Conservation (phyloP, 2,329 filamentous ascomycete species). For the Aspergillus transmontanensis region DNA sequence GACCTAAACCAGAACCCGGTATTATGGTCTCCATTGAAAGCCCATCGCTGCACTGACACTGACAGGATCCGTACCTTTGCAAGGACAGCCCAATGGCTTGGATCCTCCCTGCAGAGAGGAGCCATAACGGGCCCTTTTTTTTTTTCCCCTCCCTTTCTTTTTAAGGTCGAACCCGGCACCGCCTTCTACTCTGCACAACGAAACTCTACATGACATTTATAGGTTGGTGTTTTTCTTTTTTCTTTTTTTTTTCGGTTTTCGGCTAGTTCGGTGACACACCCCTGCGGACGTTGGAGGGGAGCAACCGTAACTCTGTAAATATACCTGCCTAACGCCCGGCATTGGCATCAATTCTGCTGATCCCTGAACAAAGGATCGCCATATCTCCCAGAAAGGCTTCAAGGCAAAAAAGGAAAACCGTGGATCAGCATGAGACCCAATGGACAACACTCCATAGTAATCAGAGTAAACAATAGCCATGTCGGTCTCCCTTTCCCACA, state of each 20-base stretch:
- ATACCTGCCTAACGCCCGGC: not conserved
- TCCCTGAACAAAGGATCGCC: not conserved
- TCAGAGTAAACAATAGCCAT: not conserved
- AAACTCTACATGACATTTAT: not conserved
- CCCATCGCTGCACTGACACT: slow-evolving; percentile 1
- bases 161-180: not conserved
- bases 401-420: not conserved
- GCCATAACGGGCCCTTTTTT: not conserved
- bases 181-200: not conserved
- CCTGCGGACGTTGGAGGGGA: not conserved
- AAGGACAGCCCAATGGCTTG: not conserved
- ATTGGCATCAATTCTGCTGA: not conserved
- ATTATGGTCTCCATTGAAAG: not conserved
- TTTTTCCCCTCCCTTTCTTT: not conserved
- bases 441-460: not conserved
- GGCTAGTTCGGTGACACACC: not conserved
- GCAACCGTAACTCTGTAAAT: not conserved
- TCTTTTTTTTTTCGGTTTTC: not conserved
- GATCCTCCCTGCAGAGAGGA: not conserved
- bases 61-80: slow-evolving; percentile 1
- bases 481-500: not conserved
- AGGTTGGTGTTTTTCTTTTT: not conserved
- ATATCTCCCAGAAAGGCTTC: not conserved
- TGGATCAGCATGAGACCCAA: not conserved
- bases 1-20: not conserved